These are phyloP conservation scores for Ammopiptanthus mongolicus DNA, from an alignment of 306 rosid species.

Conservation along the genomic window DNA sequence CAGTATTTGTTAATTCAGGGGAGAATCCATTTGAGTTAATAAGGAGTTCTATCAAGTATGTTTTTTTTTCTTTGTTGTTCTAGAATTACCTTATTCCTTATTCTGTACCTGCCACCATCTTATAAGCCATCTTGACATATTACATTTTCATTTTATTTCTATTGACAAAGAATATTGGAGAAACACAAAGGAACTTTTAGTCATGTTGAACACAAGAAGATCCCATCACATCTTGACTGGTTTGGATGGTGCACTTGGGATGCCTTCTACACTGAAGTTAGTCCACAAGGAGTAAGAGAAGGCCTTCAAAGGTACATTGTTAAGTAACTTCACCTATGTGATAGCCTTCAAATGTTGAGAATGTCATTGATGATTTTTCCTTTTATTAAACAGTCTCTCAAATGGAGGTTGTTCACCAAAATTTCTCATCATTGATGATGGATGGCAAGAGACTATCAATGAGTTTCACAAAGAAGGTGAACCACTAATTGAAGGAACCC, in stretches of 20 bases:
- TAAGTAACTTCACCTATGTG: background rate
- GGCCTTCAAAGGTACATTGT: constrained; percentile 53
- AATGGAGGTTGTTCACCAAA: constrained; percentile 60
- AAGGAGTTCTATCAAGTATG: constrained; percentile 56
- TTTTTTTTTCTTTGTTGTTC: background rate
- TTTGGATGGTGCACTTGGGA: constrained; percentile 97
- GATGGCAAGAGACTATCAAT: constrained; percentile 57
- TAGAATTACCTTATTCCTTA: background rate
- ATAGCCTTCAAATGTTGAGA: background rate
- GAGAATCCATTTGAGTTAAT: constrained; percentile 62
- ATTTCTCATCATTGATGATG: constrained; percentile 69
- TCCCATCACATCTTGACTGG: constrained; percentile 58
- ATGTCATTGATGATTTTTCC: background rate
- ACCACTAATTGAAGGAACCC: constrained; percentile 44
- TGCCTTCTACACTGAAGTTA: constrained; percentile 61
- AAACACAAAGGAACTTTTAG: constrained; percentile 55
- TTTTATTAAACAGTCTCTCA: constrained; percentile 31
- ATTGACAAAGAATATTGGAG: constrained; percentile 50
- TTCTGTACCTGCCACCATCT: background rate
- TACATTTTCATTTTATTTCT: background rate
- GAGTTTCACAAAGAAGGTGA: constrained; percentile 53
- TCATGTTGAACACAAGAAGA: constrained; percentile 52
- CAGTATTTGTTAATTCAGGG: constrained; percentile 63
- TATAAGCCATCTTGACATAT: background rate
- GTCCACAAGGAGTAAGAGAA: constrained; percentile 45